These are phyloP conservation scores for Blastocystis sp. DNA, from an alignment of 352 stramenopile genomes.

Conservation along the genomic window DNA sequence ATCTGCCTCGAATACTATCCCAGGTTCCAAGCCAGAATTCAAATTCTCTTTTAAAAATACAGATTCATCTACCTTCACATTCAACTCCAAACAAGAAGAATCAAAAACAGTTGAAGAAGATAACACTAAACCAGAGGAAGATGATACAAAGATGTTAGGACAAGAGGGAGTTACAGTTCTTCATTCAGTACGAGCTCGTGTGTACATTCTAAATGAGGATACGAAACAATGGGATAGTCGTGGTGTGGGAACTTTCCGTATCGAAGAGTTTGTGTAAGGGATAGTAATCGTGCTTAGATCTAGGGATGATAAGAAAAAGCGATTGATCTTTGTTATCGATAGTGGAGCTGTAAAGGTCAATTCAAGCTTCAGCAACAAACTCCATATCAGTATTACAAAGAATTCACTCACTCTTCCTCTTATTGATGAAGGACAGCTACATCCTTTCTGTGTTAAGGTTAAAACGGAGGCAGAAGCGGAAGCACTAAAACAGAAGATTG, in stretches of 20 bases:
- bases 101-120: neutral
- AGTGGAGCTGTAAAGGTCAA: slow-evolving; percentile 31
- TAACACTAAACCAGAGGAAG: neutral
- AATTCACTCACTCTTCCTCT: slow-evolving; percentile 14
- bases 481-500: slow-evolving; percentile 14
- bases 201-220: neutral
- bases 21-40: neutral
- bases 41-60: neutral
- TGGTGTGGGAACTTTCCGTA: slow-evolving; percentile 35
- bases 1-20: neutral
- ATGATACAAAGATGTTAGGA: slow-evolving; percentile 1
- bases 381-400: neutral
- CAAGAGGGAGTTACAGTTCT: slow-evolving; percentile 32
- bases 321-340: slow-evolving; percentile 24
- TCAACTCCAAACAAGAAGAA: neutral
- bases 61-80: neutral
- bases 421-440: neutral
- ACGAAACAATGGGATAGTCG: slow-evolving; percentile 6
- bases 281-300: neutral
- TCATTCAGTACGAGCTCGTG: neutral
- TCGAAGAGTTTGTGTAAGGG: slow-evolving; percentile 46
- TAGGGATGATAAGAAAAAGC: slow-evolving; percentile 24
- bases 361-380: neutral
- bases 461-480: slow-evolving; percentile 36
- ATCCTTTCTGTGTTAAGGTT: neutral